Conservation (phyloP, 169 alveolate species). For the Toxoplasma gondii region DNA sequence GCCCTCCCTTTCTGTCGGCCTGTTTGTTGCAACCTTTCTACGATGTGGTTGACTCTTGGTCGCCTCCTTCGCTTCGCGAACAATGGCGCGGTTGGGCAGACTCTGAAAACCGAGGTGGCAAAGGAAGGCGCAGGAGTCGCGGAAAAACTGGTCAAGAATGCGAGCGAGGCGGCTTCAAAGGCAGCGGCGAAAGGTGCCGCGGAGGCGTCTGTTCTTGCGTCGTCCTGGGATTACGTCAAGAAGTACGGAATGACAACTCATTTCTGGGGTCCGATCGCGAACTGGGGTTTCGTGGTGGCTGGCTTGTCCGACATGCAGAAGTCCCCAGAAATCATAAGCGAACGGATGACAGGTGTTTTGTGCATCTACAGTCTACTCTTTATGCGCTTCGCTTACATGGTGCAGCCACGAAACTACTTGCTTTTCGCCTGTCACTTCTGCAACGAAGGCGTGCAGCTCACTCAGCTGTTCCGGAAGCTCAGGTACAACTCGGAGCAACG, state of each 20-base stretch:
- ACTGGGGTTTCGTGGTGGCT: constrained; percentile 95
- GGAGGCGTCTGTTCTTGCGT: neutral
- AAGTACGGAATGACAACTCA: constrained; percentile 77
- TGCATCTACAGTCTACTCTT: constrained; percentile 88
- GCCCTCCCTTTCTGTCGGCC: neutral
- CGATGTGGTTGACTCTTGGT: neutral
- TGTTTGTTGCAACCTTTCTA: too few relatives aligned
- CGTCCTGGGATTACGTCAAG: neutral
- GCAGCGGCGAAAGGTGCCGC: neutral
- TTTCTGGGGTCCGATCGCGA: constrained; percentile 96
- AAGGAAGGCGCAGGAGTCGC: neutral
- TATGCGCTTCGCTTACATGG: constrained; percentile 92
- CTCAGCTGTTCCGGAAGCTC: constrained; percentile 65
- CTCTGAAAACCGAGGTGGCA: neutral
- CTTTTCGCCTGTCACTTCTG: constrained; percentile 70
- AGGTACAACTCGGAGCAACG: constrained; percentile 33
- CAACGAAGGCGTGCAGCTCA: constrained; percentile 69
- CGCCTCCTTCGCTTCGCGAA: neutral
- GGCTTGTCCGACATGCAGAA: constrained; percentile 67
- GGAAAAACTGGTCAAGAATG: neutral
- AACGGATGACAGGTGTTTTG: constrained; percentile 87
- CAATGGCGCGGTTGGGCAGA: neutral
- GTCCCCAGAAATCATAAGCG: constrained; percentile 66
- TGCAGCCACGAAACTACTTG: constrained; percentile 72
- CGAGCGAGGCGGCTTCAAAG: neutral